Evolutionary conservation across 2,329 filamentous ascomycete species (phyloP).

Genomic region (Coccinonectria pachysandricola): DNA sequence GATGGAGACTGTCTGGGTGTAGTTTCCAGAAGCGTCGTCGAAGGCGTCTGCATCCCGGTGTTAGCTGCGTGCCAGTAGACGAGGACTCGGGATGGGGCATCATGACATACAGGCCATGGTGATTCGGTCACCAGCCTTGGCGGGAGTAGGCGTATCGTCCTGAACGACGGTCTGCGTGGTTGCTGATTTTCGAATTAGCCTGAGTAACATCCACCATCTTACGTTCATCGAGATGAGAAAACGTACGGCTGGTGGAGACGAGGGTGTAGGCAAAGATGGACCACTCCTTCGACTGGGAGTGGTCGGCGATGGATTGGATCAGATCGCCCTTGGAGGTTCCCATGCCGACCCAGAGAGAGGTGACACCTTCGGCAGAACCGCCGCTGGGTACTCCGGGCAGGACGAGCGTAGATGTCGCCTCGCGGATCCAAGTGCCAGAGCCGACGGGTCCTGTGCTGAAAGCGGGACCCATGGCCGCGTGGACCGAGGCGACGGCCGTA

Average conservation of each 20-base stretch:
- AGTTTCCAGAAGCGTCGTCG: slow-evolving; percentile 7
- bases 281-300: slow-evolving; percentile 24
- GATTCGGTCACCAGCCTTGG: slow-evolving; percentile 7
- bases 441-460: slow-evolving; percentile 35
- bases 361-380: slow-evolving; percentile 24
- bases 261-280: slow-evolving; percentile 33
- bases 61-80: too few relatives aligned
- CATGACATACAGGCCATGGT: slow-evolving; percentile 12
- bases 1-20: slow-evolving; percentile 11
- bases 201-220: background rate
- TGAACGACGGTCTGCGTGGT: slow-evolving; percentile 10
- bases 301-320: slow-evolving; percentile 36
- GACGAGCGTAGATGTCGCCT: slow-evolving; percentile 32
- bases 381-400: slow-evolving; percentile 28
- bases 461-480: slow-evolving; percentile 24
- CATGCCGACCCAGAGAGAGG: slow-evolving; percentile 38
- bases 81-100: too few relatives aligned
- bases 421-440: slow-evolving; percentile 29
- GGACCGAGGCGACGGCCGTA: slow-evolving; percentile 7
- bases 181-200: slow-evolving; percentile 1
- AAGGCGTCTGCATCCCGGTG: slow-evolving; percentile 8
- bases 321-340: slow-evolving; percentile 35
- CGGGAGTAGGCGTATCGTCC: slow-evolving; percentile 7
- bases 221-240: background rate
- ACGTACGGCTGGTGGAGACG: slow-evolving; percentile 19